Percentiles rank a stretch among this genome's conserved stretches.
Conservation (phyloP, 805 yeast genomes). For the Saccharomycopsis sp. region DNA sequence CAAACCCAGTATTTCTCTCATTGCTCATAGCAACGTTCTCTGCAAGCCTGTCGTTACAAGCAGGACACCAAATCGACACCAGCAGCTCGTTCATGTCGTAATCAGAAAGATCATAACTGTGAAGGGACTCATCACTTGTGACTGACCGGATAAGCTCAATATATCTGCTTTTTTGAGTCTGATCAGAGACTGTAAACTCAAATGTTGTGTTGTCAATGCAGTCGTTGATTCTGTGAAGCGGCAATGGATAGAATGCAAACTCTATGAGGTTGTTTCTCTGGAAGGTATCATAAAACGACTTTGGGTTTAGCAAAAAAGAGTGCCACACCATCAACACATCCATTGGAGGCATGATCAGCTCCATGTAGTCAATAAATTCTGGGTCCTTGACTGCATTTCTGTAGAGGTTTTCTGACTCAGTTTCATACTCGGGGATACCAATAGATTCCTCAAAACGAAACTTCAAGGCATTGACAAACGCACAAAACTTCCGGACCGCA, state of each 20-base stretch:
- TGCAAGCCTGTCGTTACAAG: not conserved
- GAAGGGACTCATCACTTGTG: not conserved
- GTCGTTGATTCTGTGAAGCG: not conserved
- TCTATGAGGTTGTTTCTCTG: not conserved
- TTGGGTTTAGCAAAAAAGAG: not conserved
- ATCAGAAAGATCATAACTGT: not conserved
- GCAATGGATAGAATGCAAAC: not conserved
- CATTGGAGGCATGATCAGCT: not conserved
- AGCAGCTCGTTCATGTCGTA: not conserved
- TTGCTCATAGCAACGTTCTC: not conserved
- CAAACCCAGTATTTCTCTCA: not conserved
- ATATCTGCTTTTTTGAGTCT: not conserved
- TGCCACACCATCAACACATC: constrained; percentile 1
- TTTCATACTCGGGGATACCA: not conserved
- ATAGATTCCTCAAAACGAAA: not conserved
- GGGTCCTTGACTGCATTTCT: not conserved
- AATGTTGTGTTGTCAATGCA: not conserved
- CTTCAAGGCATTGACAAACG: not conserved
- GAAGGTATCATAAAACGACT: not conserved
- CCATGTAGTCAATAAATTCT: not conserved
- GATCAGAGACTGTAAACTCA: not conserved
- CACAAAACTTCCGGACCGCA: not conserved
- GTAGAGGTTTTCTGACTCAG: not conserved
- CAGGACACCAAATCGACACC: not conserved
- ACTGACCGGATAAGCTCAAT: not conserved